Evolutionary conservation across 2,329 filamentous ascomycete genomes (phyloP).

Genomic region (Ophiostoma sp.): DNA sequence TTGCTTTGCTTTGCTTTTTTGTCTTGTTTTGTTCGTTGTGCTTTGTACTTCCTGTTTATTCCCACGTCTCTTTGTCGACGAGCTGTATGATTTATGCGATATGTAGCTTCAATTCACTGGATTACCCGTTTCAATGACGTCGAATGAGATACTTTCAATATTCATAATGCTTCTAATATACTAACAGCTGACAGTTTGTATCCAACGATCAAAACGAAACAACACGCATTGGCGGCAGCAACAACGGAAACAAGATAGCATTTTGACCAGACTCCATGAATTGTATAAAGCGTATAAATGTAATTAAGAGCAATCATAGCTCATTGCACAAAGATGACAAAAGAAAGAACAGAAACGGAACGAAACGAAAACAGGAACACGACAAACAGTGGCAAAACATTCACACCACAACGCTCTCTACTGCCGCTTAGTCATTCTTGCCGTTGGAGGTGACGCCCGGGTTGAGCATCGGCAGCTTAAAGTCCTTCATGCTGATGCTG

Average conservation of each 20-base stretch:
- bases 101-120: background rate
- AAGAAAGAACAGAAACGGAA: background rate
- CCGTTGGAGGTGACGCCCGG: slow-evolving; percentile 40
- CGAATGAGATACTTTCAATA: too few relatives aligned
- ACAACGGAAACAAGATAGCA: background rate
- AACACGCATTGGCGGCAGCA: background rate
- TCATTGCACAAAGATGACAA: slow-evolving; percentile 12
- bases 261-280: slow-evolving; percentile 10
- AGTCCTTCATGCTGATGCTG: slow-evolving; percentile 42
- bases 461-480: slow-evolving; percentile 60
- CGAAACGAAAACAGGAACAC: background rate
- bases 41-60: background rate
- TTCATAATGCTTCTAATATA: background rate
- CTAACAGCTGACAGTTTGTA: background rate
- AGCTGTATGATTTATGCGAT: background rate
- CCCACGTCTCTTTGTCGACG: background rate
- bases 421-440: slow-evolving; percentile 46
- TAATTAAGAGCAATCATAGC: slow-evolving; percentile 10
- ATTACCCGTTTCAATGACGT: background rate
- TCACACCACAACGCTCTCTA: background rate
- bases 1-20: background rate
- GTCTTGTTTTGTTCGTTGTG: background rate
- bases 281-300: slow-evolving; percentile 11
- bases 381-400: background rate
- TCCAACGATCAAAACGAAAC: background rate